Evolutionary conservation across 2,329 filamentous ascomycete genomes (phyloP).

Genomic region (Aspergillus uvarum): DNA sequence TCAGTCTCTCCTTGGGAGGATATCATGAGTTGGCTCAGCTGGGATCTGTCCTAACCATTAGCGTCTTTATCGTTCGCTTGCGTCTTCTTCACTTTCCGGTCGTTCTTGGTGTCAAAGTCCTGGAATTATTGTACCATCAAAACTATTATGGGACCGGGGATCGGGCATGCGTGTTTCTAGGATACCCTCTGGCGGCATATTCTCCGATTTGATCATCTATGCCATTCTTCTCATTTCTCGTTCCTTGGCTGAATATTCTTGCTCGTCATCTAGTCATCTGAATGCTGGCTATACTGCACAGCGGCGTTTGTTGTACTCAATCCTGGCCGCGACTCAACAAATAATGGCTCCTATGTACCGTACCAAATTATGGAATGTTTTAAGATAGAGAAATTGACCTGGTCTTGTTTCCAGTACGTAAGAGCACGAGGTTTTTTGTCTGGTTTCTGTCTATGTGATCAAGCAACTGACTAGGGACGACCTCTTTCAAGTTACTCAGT

Average conservation of each 20-base stretch:
- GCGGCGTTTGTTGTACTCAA: not conserved
- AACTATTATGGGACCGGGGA: not conserved
- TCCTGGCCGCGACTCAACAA: not conserved
- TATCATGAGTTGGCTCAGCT: not conserved
- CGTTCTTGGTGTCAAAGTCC: not conserved
- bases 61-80: too few relatives aligned
- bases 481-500: too few relatives aligned
- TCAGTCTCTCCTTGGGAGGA: not conserved
- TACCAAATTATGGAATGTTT: not conserved
- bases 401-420: too few relatives aligned
- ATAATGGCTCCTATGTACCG: not conserved
- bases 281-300: not conserved
- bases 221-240: not conserved
- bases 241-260: not conserved
- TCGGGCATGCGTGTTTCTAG: not conserved
- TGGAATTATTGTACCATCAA: not conserved
- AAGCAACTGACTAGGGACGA: too few relatives aligned
- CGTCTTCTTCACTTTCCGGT: not conserved
- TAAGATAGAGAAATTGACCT: too few relatives aligned
- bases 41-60: not conserved
- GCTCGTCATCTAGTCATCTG: not conserved
- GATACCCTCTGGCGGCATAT: slow-evolving; percentile 5
- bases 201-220: not conserved
- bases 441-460: too few relatives aligned
- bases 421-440: too few relatives aligned